phyloP scores from a whole-genome alignment of 2,329 filamentous ascomycete species.

The Aspergillus amoenus region DNA sequence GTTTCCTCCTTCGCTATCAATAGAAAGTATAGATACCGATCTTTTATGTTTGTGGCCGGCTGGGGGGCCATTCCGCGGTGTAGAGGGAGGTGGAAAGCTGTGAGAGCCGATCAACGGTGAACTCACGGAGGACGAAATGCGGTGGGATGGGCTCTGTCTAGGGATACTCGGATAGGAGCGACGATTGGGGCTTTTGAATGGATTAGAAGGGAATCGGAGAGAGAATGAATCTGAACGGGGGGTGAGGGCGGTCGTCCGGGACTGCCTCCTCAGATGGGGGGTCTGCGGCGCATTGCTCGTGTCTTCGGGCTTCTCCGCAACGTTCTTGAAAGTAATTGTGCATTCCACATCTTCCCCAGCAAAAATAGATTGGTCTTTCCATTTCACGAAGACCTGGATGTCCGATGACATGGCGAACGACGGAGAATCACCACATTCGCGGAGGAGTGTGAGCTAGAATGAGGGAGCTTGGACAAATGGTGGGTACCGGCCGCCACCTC shows the following conservation, averaged over 20 bases:
- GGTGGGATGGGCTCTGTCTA: constrained; percentile 36
- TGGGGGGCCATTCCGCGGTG: constrained; percentile 32
- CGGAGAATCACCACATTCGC: constrained; percentile 33
- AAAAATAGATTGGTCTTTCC: constrained; percentile 92
- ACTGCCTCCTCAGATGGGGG: constrained; percentile 38
- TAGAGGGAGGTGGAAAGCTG: constrained; percentile 42
- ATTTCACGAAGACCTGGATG: constrained; percentile 93
- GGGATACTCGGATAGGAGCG: constrained; percentile 37
- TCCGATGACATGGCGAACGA: constrained; percentile 58
- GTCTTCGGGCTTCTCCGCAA: constrained; percentile 50
- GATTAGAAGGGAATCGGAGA: constrained; percentile 36
- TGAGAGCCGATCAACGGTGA: constrained; percentile 39
- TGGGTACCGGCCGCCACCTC: constrained; percentile 21
- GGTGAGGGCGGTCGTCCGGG: constrained; percentile 33
- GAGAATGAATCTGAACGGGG: constrained; percentile 40
- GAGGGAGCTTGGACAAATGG: constrained; percentile 20
- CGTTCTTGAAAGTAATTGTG: constrained; percentile 93
- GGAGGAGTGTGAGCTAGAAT: constrained; percentile 18
- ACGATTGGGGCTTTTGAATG: constrained; percentile 36
- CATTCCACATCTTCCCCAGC: constrained; percentile 95
- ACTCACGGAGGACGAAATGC: constrained; percentile 41
- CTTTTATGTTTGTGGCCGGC: constrained; percentile 65
- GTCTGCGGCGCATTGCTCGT: constrained; percentile 25
- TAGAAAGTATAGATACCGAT: constrained; percentile 79
- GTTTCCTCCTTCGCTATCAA: constrained; percentile 54